A percentile compares a stretch with the other conserved stretches of the same genome.
Conservation (phyloP, 768 basidiomycete species). For the Tulasnella sp. region DNA sequence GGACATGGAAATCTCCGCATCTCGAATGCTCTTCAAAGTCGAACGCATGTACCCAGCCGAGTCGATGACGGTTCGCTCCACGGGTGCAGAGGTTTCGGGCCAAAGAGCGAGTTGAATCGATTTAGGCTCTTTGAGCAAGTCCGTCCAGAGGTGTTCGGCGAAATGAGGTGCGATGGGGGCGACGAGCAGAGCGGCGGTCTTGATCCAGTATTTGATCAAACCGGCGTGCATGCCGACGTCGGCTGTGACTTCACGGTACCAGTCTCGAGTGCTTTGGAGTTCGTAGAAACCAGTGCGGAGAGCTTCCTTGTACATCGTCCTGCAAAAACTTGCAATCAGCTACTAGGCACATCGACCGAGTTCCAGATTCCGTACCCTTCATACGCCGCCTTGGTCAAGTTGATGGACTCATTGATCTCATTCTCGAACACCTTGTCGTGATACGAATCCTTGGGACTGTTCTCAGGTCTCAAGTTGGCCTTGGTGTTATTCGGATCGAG, state of each 20-base stretch:
- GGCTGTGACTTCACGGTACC: slow-evolving; percentile 80
- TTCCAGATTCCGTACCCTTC: slow-evolving; percentile 51
- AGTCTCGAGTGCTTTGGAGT: slow-evolving; percentile 82
- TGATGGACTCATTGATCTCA: slow-evolving; percentile 81
- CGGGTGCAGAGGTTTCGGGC: slow-evolving; percentile 57
- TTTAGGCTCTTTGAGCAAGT: slow-evolving; percentile 59
- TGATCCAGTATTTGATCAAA: slow-evolving; percentile 79
- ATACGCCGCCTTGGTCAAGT: slow-evolving; percentile 71
- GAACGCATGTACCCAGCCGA: slow-evolving; percentile 78
- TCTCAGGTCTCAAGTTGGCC: slow-evolving; percentile 56
- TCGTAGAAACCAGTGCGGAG: slow-evolving; percentile 95
- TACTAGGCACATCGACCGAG: neutral
- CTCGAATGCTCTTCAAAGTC: slow-evolving; percentile 85
- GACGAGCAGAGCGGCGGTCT: slow-evolving; percentile 66
- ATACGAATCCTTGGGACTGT: slow-evolving; percentile 53
- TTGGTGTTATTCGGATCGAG: slow-evolving; percentile 45
- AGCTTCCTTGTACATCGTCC: slow-evolving; percentile 92
- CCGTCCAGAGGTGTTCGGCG: slow-evolving; percentile 81
- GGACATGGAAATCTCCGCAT: slow-evolving; percentile 68
- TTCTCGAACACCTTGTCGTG: slow-evolving; percentile 88
- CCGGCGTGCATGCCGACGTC: slow-evolving; percentile 89
- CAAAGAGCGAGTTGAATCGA: slow-evolving; percentile 79
- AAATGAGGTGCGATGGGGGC: slow-evolving; percentile 90
- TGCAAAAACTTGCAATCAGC: slow-evolving; percentile 30
- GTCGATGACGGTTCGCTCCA: slow-evolving; percentile 62